These are phyloP conservation scores for Glarea lozoyensis DNA, from an alignment of 495 filamentous ascomycete genomes.

Conservation along the genomic window DNA sequence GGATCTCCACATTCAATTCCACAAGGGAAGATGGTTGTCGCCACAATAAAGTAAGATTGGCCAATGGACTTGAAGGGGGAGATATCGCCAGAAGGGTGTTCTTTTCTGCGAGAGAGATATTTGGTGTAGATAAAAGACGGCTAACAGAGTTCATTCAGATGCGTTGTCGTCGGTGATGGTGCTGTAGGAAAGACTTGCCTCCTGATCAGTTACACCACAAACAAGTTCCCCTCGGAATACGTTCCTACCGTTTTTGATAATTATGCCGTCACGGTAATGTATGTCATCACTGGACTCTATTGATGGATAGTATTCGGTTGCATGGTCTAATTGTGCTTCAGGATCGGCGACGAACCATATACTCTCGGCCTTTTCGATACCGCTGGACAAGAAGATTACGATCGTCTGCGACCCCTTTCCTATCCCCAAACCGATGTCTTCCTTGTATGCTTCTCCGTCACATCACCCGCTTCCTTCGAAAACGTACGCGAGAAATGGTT, in stretches of 20 bases:
- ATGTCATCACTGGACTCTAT: conserved; percentile 2
- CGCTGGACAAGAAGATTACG: conserved; percentile 98
- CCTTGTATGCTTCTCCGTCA: conserved; percentile 97
- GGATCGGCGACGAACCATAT: conserved; percentile 99
- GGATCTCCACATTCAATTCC: no score
- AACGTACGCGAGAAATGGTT: conserved; percentile 99
- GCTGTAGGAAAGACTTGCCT: conserved; percentile 98
- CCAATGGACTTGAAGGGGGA: no score
- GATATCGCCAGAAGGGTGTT: no score
- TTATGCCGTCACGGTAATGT: conserved; percentile 77
- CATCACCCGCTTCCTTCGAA: conserved; percentile 96
- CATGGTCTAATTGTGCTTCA: conserved; percentile 26
- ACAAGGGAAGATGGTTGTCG: conserved; percentile 68
- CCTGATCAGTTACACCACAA: conserved; percentile 97
- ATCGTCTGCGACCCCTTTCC: conserved; percentile 89
- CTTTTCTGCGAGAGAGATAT: no score
- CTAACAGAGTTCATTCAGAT: conserved; percentile 25
- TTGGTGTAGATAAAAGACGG: no score
- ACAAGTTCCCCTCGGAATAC: conserved; percentile 99
- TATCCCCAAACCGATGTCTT: conserved; percentile 99
- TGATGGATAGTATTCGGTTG: not conserved
- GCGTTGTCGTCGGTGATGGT: conserved; percentile 98
- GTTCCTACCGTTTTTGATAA: conserved; percentile 99
- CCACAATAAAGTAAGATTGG: conserved; percentile 66
- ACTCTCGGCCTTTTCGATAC: conserved; percentile 97